A percentile compares a stretch with the other conserved stretches of the same genome.
Conservation (phyloP, 78 protist species). For the Anaeramoeba flamelloides region DNA sequence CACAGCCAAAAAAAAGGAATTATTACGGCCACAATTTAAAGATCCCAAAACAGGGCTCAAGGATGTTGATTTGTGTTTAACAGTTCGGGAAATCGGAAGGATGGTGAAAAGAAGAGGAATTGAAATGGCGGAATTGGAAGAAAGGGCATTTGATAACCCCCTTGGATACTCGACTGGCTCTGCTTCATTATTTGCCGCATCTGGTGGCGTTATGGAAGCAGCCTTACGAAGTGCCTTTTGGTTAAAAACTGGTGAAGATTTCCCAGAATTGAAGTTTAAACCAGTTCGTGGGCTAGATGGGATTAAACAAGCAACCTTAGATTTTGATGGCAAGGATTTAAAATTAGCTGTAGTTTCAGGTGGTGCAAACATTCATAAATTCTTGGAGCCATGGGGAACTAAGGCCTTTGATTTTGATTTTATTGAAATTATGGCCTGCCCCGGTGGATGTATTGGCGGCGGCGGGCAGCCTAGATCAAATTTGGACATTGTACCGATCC, state of each 20-base stretch:
- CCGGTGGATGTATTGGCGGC: conserved; percentile 45
- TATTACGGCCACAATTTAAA: conserved; percentile 34
- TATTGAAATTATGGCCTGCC: conserved; percentile 77
- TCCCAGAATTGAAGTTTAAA: neutral
- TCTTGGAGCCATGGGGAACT: conserved; percentile 39
- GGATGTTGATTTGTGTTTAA: conserved; percentile 18
- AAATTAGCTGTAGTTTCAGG: conserved; percentile 59
- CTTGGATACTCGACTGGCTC: conserved; percentile 22
- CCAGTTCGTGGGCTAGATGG: conserved; percentile 4
- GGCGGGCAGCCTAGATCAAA: conserved; percentile 41
- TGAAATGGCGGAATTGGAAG: neutral
- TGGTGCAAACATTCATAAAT: conserved; percentile 75
- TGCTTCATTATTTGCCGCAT: conserved; percentile 20
- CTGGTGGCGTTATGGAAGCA: conserved; percentile 46
- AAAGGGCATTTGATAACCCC: conserved; percentile 2
- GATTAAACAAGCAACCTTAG: conserved; percentile 20
- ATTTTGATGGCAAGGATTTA: neutral
- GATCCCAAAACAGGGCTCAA: neutral
- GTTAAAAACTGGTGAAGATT: neutral
- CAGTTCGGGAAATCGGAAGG: conserved; percentile 26
- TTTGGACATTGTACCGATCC: neutral
- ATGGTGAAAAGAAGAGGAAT: neutral
- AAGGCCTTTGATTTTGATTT: conserved; percentile 23
- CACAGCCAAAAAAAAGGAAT: conserved; percentile 84
- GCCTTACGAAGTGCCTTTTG: conserved; percentile 18